Evolutionary conservation across 116 monocot genomes (phyloP).

Genomic region (Iris pallida): DNA sequence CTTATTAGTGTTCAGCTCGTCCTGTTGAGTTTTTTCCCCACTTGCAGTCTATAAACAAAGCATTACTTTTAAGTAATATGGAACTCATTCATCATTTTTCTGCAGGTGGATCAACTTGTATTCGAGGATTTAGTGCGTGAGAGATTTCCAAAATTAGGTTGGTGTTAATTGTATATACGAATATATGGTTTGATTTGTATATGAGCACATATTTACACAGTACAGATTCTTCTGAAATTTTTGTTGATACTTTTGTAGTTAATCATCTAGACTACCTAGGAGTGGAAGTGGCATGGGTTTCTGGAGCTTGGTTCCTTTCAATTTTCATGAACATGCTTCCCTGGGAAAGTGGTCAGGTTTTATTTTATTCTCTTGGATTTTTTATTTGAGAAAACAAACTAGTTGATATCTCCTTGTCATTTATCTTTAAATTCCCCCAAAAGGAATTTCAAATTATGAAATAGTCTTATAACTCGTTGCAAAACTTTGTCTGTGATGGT

Average conservation of each 20-base stretch:
- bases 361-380: constrained; percentile 17
- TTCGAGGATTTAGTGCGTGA: constrained; percentile 75
- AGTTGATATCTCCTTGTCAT: not conserved
- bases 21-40: not conserved
- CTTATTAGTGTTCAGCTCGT: not conserved
- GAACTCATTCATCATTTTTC: not conserved
- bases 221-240: constrained; percentile 2
- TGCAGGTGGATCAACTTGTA: constrained; percentile 96
- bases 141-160: constrained; percentile 90
- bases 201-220: not conserved
- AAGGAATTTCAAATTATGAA: not conserved
- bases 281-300: constrained; percentile 86
- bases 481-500: not conserved
- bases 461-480: no score
- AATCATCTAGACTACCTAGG: constrained; percentile 91
- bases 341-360: constrained; percentile 99
- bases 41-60: constrained; percentile 1
- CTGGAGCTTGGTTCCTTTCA: constrained; percentile 97
- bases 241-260: constrained; percentile 41
- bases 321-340: constrained; percentile 96
- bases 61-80: not conserved
- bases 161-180: constrained; percentile 16
- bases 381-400: not conserved
- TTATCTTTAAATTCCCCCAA: constrained; percentile 3
- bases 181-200: not conserved